A percentile compares a stretch with the other conserved stretches of the same genome.
phyloP scores from a whole-genome alignment of 2,329 filamentous ascomycete genomes.

The Neofusicoccum sp. region DNA sequence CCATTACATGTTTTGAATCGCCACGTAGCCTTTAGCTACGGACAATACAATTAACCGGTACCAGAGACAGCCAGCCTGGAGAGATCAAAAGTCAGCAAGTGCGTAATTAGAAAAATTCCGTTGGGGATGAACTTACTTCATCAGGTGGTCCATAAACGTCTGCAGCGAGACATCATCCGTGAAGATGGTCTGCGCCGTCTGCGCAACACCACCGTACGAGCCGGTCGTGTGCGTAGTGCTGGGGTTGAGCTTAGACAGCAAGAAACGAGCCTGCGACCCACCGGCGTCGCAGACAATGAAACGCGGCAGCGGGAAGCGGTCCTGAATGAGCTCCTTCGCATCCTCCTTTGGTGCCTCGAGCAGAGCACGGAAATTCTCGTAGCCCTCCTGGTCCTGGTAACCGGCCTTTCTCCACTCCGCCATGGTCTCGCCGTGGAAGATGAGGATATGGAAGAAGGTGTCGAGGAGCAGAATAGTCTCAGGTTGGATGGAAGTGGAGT shows the following conservation, averaged over 20 bases:
- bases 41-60: not conserved
- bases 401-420: constrained; percentile 98
- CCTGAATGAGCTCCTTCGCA: constrained; percentile 92
- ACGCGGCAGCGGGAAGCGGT: constrained; percentile 95
- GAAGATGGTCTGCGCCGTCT: constrained; percentile 96
- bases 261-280: constrained; percentile 94
- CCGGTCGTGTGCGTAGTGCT: constrained; percentile 95
- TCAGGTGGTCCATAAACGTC: constrained; percentile 99
- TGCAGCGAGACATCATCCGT: constrained; percentile 97
- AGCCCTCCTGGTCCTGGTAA: constrained; percentile 97
- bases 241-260: constrained; percentile 95
- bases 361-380: constrained; percentile 89
- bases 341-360: constrained; percentile 96
- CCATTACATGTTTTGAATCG: not conserved
- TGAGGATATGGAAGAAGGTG: constrained; percentile 99
- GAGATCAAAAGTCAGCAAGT: not conserved
- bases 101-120: not conserved
- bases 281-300: constrained; percentile 99
- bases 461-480: constrained; percentile 93
- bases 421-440: constrained; percentile 98
- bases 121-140: constrained; percentile 65
- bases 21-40: not conserved
- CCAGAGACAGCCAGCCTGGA: constrained; percentile 23
- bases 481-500: constrained; percentile 94
- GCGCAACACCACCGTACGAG: constrained; percentile 85